phyloP scores from a whole-genome alignment of 116 monocot species.

The Papilionanthe hybrid region DNA sequence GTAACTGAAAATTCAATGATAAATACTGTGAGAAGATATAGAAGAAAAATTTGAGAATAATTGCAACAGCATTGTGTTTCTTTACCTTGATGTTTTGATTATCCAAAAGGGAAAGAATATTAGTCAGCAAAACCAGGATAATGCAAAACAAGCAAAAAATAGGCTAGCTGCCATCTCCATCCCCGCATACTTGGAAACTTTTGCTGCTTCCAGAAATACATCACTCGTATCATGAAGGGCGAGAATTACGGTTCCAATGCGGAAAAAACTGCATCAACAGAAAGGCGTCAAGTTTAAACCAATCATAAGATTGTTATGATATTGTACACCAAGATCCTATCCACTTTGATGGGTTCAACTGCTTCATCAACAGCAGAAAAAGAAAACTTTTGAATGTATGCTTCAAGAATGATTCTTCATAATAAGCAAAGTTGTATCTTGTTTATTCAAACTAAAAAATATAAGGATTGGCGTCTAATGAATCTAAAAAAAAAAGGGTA shows the following conservation, averaged over 20 bases:
- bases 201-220: constrained; percentile 87
- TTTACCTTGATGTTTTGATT: constrained; percentile 73
- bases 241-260: constrained; percentile 75
- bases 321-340: too few species aligned
- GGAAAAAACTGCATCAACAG: constrained; percentile 65
- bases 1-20: constrained; percentile 54
- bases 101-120: constrained; percentile 90
- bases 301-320: neutral
- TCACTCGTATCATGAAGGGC: constrained; percentile 84
- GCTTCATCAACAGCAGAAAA: too few species aligned
- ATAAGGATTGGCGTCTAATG: too few species aligned
- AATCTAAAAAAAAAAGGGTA: too few species aligned
- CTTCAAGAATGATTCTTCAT: too few species aligned
- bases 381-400: too few species aligned
- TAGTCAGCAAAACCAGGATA: constrained; percentile 76
- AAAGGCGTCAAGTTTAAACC: neutral
- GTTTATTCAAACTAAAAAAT: too few species aligned
- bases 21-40: neutral
- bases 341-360: too few species aligned
- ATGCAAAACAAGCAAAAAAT: constrained; percentile 78
- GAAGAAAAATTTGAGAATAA: constrained; percentile 3
- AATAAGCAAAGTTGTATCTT: too few species aligned
- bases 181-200: constrained; percentile 88
- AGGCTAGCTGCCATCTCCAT: constrained; percentile 75
- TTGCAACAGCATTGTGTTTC: neutral